Evolutionary conservation across 2,329 filamentous ascomycete species (phyloP), one percentile per base, ranked within the genome.

Genomic region (Taxawa tesnikishii): DNA sequence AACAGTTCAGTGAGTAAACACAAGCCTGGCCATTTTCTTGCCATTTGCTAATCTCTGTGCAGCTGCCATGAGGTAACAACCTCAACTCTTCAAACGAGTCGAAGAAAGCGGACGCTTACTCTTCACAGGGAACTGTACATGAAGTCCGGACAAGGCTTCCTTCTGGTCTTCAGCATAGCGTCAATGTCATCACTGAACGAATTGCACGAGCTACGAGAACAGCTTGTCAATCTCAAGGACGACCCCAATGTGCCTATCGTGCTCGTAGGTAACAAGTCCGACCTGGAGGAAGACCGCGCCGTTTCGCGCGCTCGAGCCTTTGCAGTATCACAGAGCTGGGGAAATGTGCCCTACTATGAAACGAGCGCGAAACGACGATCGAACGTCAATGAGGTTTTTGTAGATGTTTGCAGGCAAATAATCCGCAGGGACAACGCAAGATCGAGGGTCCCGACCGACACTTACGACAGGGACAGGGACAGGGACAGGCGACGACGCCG

Each of bases 111-210:
- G 26, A 2, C 28, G 21, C 11, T 27, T 18, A 9, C 15, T 3
- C n/a, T 4, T 13, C 25, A 32, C 28, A 71, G 82, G 51, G 83
- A 90, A 53, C 67, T 88, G 28, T 90, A 93, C 63, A 92, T 94
- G 83, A 90, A 90, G 54, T 83, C 84, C 24, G 84, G 84, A 34
- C 83, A 93, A 59, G 84, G 85, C 0, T 94, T 94, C 54, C 71
- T 94, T 34, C 70, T 94, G 23, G 85, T 93, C 36, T 94, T 93
- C 61, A 88, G 81, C 58, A 93, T 93, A 51, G 88, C 83, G 12
- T 90, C 83, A 39, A 67, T 71, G 39, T 82, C 82, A 19, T 92
- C 83, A n/a, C 67, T 94, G 25, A 72, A 76, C 45, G 84, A 94
- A 56, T 70, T 94, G 17, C 70, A 74, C 44, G 79, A 82, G 45